Evolutionary conservation across 169 alveolate genomes (phyloP).

Genomic region (Nephromyces sp.): DNA sequence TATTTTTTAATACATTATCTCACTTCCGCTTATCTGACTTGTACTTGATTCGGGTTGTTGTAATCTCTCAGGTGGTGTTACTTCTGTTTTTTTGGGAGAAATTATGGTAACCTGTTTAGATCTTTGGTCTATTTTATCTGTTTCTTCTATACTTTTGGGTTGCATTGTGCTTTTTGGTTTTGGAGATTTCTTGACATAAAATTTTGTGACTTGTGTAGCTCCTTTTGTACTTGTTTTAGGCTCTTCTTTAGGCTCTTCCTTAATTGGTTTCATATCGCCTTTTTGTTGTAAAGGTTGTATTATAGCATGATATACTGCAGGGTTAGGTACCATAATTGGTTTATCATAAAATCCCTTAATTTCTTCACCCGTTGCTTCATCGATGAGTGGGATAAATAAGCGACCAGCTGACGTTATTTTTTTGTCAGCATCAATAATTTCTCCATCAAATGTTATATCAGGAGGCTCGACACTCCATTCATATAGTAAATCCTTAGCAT

Average conservation of each 20-base stretch:
- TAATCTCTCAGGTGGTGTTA: too few relatives aligned
- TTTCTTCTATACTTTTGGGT: neutral
- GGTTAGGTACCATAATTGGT: conserved; percentile 27
- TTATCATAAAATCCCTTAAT: conserved; percentile 12
- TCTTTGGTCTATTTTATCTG: too few relatives aligned
- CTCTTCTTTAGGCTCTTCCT: neutral
- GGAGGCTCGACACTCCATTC: conserved; percentile 19
- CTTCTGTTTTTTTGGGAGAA: too few relatives aligned
- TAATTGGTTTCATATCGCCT: neutral
- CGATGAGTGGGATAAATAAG: conserved; percentile 14
- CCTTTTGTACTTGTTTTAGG: neutral
- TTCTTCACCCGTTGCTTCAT: conserved; percentile 8
- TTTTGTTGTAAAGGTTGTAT: neutral
- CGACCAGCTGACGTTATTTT: neutral
- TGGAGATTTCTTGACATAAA: neutral
- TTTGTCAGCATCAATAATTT: neutral
- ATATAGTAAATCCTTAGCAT: conserved; percentile 2
- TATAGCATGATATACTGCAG: conserved; percentile 15
- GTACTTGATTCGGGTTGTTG: too few relatives aligned
- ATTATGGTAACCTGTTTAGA: too few relatives aligned
- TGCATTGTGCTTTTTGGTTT: neutral
- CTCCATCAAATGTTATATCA: neutral
- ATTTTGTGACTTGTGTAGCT: neutral
- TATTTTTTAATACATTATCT: too few relatives aligned
- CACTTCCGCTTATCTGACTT: too few relatives aligned